These are phyloP conservation scores for Coelastrella sp. DNA, from an alignment of 139 green algal species.

Conservation along the genomic window DNA sequence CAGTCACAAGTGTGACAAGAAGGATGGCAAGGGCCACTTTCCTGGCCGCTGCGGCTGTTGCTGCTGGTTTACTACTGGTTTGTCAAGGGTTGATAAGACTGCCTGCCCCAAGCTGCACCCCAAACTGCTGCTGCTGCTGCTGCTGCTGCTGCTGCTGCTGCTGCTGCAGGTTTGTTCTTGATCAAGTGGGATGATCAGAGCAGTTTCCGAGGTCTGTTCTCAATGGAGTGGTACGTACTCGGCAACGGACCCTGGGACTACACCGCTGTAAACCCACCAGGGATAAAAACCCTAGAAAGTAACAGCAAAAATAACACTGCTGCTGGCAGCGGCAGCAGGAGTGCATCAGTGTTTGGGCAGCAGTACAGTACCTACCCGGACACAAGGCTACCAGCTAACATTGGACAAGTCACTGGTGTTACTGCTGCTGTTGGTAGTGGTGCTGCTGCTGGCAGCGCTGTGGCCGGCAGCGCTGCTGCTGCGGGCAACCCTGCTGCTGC, in stretches of 20 bases:
- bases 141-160: not conserved
- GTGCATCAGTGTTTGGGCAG: not conserved
- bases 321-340: not conserved
- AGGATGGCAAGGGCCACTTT: not conserved
- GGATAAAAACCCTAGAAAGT: not conserved
- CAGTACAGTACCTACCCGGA: constrained; percentile 16
- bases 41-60: not conserved
- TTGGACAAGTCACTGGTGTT: not conserved
- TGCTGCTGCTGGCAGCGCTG: not conserved
- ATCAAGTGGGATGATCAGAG: constrained; percentile 46
- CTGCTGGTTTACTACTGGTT: not conserved
- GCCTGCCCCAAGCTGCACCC: too few relatives aligned
- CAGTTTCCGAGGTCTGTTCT: constrained; percentile 15
- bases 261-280: constrained; percentile 5
- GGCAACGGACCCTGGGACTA: constrained; percentile 42
- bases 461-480: not conserved
- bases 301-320: not conserved
- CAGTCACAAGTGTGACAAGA: too few relatives aligned
- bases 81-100: not conserved
- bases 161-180: constrained; percentile 31
- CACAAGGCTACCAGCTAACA: not conserved
- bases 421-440: not conserved
- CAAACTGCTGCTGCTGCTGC: not conserved
- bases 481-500: not conserved
- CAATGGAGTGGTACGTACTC: constrained; percentile 45